Evolutionary conservation across 306 rosid genomes (phyloP).

Genomic region (Lagenaria siceraria): DNA sequence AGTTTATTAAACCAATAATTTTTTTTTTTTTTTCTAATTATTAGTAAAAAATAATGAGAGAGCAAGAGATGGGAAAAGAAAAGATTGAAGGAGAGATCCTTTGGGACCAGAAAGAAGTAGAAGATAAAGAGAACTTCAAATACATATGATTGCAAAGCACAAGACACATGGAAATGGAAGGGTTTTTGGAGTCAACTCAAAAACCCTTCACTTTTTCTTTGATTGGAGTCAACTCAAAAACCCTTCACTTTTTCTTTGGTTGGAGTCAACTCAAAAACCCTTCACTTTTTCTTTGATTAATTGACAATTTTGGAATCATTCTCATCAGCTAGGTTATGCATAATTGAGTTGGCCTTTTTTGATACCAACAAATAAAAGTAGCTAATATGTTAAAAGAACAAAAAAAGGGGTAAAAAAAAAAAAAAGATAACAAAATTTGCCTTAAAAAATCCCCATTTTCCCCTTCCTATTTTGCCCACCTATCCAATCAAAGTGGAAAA

Average conservation of each 20-base stretch:
- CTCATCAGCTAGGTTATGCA: background rate
- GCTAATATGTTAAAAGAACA: background rate
- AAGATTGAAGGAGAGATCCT: background rate
- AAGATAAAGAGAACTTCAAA: background rate
- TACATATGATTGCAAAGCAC: constrained; percentile 5
- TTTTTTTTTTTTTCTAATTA: too few species aligned
- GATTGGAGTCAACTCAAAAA: background rate
- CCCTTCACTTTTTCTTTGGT: background rate
- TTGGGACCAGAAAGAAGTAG: background rate
- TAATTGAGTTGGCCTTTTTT: background rate
- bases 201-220: background rate
- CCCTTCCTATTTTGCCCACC: background rate
- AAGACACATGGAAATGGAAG: background rate
- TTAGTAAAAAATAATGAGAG: too few species aligned
- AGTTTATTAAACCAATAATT: too few species aligned
- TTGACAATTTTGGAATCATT: constrained; percentile 1
- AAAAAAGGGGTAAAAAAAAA: background rate
- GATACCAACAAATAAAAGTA: background rate
- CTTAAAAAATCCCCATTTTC: too few species aligned
- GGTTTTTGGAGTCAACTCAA: background rate
- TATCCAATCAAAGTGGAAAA: background rate
- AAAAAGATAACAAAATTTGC: background rate
- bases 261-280: background rate
- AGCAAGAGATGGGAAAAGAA: background rate
- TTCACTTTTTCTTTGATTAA: background rate